Evolutionary conservation across 371 early-diverging fungal species (phyloP).

Genomic region (Smittium culicis): DNA sequence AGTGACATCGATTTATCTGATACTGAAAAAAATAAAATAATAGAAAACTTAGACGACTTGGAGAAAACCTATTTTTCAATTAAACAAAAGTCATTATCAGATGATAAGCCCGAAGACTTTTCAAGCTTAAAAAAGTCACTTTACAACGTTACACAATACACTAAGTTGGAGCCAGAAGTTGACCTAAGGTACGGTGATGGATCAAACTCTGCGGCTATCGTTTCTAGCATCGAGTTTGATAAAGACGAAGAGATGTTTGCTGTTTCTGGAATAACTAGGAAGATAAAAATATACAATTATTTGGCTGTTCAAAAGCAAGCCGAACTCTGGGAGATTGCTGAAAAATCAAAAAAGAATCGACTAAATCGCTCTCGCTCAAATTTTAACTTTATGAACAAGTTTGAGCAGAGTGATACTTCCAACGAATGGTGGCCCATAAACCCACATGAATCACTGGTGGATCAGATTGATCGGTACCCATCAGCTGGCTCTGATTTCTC

Average conservation of each 20-base stretch:
- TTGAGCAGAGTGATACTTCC: constrained; percentile 5
- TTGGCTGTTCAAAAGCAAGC: constrained; percentile 40
- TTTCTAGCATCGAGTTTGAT: constrained; percentile 85
- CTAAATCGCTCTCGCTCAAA: constrained; percentile 13
- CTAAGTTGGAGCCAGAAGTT: constrained; percentile 49
- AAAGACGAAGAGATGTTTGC: constrained; percentile 83
- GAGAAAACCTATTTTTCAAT: constrained; percentile 46
- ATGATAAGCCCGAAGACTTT: constrained; percentile 20
- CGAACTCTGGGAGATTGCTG: constrained; percentile 17
- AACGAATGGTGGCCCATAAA: constrained; percentile 1
- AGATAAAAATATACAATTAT: constrained; percentile 80
- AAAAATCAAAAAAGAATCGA: constrained; percentile 1
- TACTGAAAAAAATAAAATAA: constrained; percentile 25
- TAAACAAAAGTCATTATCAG: constrained; percentile 16
- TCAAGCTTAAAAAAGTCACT: constrained; percentile 47
- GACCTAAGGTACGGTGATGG: constrained; percentile 63
- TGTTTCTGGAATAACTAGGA: constrained; percentile 78
- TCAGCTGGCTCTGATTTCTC: constrained; percentile 4
- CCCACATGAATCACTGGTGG: no score
- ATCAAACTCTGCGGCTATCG: constrained; percentile 52
- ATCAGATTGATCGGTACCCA: background rate
- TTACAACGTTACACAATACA: constrained; percentile 48
- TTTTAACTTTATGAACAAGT: constrained; percentile 3
- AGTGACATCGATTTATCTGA: background rate
- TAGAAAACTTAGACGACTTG: constrained; percentile 54